Percentiles rank a stretch among this genome's conserved stretches.
Evolutionary conservation across 805 yeast species (phyloP).

Genomic region (Kluyveromyces lactis): DNA sequence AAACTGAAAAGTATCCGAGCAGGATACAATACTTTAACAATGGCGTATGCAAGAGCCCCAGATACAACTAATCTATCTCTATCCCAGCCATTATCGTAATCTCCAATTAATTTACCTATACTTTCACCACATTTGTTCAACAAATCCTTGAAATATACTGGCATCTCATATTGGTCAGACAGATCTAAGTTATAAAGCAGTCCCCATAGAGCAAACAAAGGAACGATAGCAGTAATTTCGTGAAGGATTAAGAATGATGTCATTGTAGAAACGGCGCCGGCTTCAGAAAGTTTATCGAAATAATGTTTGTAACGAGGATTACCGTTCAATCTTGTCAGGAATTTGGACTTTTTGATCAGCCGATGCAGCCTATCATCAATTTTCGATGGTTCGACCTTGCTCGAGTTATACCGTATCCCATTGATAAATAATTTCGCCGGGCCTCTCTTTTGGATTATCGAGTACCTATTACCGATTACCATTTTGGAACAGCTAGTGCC

Average conservation of each 20-base stretch:
- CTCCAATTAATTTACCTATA: conserved; percentile 44
- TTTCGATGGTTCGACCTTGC: background rate
- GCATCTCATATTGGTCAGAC: conserved; percentile 16
- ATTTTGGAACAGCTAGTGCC: too few species aligned
- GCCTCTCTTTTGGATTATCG: too few species aligned
- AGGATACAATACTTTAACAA: conserved; percentile 46
- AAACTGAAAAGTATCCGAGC: conserved; percentile 24
- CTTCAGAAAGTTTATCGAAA: conserved; percentile 21
- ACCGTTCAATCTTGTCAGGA: conserved; percentile 18
- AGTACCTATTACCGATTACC: too few species aligned
- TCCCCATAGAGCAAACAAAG: conserved; percentile 63
- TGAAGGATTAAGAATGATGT: conserved; percentile 61
- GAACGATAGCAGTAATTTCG: conserved; percentile 67
- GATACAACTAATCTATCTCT: conserved; percentile 51
- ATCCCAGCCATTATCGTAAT: conserved; percentile 29
- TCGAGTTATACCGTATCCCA: too few species aligned
- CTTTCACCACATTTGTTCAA: conserved; percentile 50
- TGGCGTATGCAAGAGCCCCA: conserved; percentile 69
- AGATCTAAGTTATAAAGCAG: conserved; percentile 47
- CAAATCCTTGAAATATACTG: conserved; percentile 27
- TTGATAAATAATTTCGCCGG: too few species aligned
- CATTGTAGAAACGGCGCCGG: conserved; percentile 30
- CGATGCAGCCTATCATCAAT: conserved; percentile 14
- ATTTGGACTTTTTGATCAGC: conserved; percentile 19
- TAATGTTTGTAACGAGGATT: conserved; percentile 22